A percentile compares a stretch with the other conserved stretches of the same genome.
phyloP scores from a whole-genome alignment of 2,329 filamentous ascomycete genomes.

The Dothideomycetidae sp. region DNA sequence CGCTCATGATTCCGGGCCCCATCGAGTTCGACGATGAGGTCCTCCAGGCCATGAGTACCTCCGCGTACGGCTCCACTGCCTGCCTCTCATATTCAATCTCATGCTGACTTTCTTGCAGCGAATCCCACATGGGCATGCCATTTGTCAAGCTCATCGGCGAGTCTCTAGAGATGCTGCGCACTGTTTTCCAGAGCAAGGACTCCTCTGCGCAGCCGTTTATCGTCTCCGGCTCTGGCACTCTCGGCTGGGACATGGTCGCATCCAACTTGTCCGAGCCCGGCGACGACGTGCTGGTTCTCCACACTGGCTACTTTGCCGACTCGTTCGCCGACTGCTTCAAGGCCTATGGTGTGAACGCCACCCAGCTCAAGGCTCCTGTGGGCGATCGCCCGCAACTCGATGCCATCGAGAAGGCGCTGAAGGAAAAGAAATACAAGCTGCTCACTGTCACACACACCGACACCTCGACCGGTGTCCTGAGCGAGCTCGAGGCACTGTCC shows the following conservation, averaged over 20 bases:
- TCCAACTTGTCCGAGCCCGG: conserved; percentile 81
- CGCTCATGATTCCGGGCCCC: conserved; percentile 88
- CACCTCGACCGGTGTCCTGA: conserved; percentile 90
- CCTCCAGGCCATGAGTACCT: conserved; percentile 87
- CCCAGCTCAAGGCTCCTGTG: conserved; percentile 77
- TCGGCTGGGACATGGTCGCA: conserved; percentile 95
- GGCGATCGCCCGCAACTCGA: conserved; percentile 74
- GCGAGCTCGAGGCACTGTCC: conserved; percentile 71
- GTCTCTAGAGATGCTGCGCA: conserved; percentile 70
- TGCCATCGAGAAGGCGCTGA: conserved; percentile 77
- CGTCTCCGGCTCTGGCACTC: conserved; percentile 83
- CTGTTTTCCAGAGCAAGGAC: conserved; percentile 84
- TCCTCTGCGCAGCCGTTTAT: conserved; percentile 78
- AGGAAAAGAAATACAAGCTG: conserved; percentile 84
- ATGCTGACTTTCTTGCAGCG: conserved; percentile 40
- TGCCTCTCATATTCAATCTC: not conserved
- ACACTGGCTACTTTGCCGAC: conserved; percentile 95
- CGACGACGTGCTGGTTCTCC: conserved; percentile 81
- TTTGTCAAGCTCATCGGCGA: conserved; percentile 91
- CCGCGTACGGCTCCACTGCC: conserved; percentile 45
- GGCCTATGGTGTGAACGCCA: conserved; percentile 80
- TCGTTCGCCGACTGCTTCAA: conserved; percentile 85
- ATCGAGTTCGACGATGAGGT: conserved; percentile 98
- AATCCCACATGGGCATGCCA: conserved; percentile 80
- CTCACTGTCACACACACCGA: conserved; percentile 95